A percentile compares a stretch with the other conserved stretches of the same genome.
These are phyloP conservation scores for Auriscalpium microsporum DNA, from an alignment of 768 basidiomycete genomes.

Conservation along the genomic window DNA sequence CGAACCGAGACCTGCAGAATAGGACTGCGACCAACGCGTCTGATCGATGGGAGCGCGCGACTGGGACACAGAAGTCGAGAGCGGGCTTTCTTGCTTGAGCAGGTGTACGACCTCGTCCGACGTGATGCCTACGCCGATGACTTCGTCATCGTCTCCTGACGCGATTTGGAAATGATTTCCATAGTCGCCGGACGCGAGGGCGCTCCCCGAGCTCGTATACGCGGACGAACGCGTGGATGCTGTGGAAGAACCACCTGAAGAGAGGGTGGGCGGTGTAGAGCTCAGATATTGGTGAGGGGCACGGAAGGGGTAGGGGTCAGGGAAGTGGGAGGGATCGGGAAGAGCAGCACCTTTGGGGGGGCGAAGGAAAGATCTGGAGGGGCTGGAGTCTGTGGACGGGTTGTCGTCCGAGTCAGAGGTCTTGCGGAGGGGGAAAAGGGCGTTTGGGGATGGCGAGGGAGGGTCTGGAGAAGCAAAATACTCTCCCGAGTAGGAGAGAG, in stretches of 20 bases:
- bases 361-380: constrained; percentile 29
- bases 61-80: constrained; percentile 36
- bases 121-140: constrained; percentile 49
- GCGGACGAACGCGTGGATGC: constrained; percentile 70
- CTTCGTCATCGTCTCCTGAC: constrained; percentile 49
- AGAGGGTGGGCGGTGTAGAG: constrained; percentile 47
- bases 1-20: constrained; percentile 54
- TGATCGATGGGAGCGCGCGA: constrained; percentile 52
- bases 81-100: constrained; percentile 42
- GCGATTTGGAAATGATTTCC: constrained; percentile 54
- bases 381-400: constrained; percentile 27
- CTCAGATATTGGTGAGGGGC: constrained; percentile 39
- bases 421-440: constrained; percentile 30
- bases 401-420: constrained; percentile 33
- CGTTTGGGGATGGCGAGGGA: constrained; percentile 20
- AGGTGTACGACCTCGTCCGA: constrained; percentile 60
- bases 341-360: constrained; percentile 38
- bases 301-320: constrained; percentile 64
- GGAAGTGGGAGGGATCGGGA: constrained; percentile 60
- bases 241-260: constrained; percentile 63
- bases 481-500: constrained; percentile 22
- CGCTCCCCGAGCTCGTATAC: constrained; percentile 65
- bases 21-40: constrained; percentile 66
- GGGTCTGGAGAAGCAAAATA: constrained; percentile 20
- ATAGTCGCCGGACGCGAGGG: constrained; percentile 50